A percentile compares a stretch with the other conserved stretches of the same genome.
Evolutionary conservation across 2,329 filamentous ascomycete species (phyloP).

Genomic region (Cordyceps farinosa): DNA sequence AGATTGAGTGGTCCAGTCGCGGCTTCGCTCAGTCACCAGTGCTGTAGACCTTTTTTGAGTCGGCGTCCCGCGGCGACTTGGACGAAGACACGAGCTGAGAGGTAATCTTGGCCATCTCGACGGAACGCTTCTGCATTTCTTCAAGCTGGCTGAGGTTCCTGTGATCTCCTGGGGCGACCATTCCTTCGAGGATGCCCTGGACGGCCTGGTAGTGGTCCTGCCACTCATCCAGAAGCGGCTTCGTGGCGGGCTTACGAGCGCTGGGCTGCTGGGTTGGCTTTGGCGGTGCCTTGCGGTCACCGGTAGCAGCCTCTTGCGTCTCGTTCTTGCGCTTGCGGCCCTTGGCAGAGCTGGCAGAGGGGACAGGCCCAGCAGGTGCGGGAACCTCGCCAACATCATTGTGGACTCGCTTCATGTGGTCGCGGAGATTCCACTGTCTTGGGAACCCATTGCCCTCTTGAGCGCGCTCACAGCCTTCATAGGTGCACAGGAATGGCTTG

Average conservation of each 20-base stretch:
- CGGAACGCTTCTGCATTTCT: slow-evolving; percentile 48
- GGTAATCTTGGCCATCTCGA: slow-evolving; percentile 50
- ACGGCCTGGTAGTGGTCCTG: slow-evolving; percentile 61
- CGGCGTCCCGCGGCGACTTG: slow-evolving; percentile 1
- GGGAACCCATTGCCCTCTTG: slow-evolving; percentile 84
- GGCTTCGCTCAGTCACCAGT: slow-evolving; percentile 6
- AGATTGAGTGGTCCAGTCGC: neutral
- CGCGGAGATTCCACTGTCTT: slow-evolving; percentile 89
- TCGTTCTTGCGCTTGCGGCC: slow-evolving; percentile 59
- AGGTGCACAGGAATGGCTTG: slow-evolving; percentile 86
- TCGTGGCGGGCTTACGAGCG: slow-evolving; percentile 31
- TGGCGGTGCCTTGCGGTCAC: slow-evolving; percentile 48
- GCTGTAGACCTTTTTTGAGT: slow-evolving; percentile 8
- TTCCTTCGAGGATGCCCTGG: slow-evolving; percentile 53
- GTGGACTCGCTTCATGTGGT: slow-evolving; percentile 97
- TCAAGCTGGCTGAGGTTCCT: slow-evolving; percentile 53
- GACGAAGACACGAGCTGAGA: slow-evolving; percentile 5
- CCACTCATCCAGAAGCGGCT: slow-evolving; percentile 52
- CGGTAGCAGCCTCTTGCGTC: slow-evolving; percentile 35
- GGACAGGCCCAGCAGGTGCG: slow-evolving; percentile 39
- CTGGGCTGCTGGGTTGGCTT: slow-evolving; percentile 37
- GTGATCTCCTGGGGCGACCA: slow-evolving; percentile 48
- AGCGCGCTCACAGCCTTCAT: slow-evolving; percentile 81
- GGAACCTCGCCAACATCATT: slow-evolving; percentile 49
- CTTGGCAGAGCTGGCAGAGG: slow-evolving; percentile 37